phyloP scores from a whole-genome alignment of 169 alveolate species.

The Cardiosporidium cionae region DNA sequence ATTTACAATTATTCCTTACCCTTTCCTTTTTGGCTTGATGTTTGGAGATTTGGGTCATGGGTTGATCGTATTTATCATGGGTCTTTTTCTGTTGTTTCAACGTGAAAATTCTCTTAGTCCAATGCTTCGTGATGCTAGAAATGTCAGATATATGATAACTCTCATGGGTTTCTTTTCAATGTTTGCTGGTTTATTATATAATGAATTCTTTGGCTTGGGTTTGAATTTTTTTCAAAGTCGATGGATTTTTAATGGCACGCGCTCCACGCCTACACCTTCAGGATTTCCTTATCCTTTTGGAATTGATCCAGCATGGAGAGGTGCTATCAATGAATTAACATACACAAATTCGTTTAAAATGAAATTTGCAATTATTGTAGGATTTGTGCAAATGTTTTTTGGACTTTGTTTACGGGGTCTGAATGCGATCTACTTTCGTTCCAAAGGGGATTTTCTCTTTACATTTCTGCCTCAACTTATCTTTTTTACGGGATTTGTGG shows the following conservation, averaged over 20 bases:
- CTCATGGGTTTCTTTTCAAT: constrained; percentile 91
- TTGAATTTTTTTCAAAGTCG: constrained; percentile 76
- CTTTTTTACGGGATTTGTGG: constrained; percentile 84
- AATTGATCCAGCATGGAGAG: constrained; percentile 97
- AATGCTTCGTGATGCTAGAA: constrained; percentile 70
- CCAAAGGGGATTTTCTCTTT: constrained; percentile 77
- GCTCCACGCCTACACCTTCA: neutral
- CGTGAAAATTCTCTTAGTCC: no score
- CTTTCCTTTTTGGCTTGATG: constrained; percentile 99
- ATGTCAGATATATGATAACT: constrained; percentile 84
- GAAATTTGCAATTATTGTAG: constrained; percentile 91
- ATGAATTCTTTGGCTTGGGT: constrained; percentile 94
- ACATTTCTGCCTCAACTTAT: constrained; percentile 94
- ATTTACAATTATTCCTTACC: constrained; percentile 94
- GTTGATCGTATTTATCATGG: constrained; percentile 55
- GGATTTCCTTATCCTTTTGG: constrained; percentile 98
- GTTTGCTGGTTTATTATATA: constrained; percentile 85
- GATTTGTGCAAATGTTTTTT: constrained; percentile 59
- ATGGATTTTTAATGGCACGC: no score
- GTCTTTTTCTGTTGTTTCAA: neutral
- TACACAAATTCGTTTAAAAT: constrained; percentile 93
- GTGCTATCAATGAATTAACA: constrained; percentile 87
- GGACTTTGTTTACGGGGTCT: constrained; percentile 76
- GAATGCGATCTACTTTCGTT: constrained; percentile 80
- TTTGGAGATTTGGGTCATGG: constrained; percentile 99